A percentile compares a stretch with the other conserved stretches of the same genome.
These are phyloP conservation scores for Monosporascus ibericus DNA, from an alignment of 2,329 filamentous ascomycete genomes.

Conservation along the genomic window DNA sequence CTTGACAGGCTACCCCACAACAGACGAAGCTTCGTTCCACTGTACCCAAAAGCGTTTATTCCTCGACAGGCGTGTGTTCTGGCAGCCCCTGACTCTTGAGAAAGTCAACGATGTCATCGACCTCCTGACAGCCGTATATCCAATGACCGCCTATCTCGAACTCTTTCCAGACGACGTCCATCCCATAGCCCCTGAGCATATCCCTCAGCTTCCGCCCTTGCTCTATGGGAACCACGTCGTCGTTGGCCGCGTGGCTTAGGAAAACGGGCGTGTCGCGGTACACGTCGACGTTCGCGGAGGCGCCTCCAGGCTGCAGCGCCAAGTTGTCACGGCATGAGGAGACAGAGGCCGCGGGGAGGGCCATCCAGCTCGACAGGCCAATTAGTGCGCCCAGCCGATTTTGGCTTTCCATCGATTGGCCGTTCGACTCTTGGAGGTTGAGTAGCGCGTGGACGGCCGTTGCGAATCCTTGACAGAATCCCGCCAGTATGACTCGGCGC, in stretches of 20 bases:
- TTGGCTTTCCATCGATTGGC: neutral
- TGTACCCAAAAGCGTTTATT: too few species aligned
- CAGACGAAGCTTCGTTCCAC: too few species aligned
- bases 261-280: constrained; percentile 37
- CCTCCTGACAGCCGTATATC: constrained; percentile 34
- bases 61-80: neutral
- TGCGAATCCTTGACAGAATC: constrained; percentile 40
- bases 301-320: constrained; percentile 7
- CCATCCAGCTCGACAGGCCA: constrained; percentile 16
- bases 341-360: constrained; percentile 7
- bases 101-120: constrained; percentile 34
- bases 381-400: constrained; percentile 12
- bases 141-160: constrained; percentile 37
- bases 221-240: constrained; percentile 31
- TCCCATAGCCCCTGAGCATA: constrained; percentile 29
- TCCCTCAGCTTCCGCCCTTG: constrained; percentile 30
- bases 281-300: constrained; percentile 17
- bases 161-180: constrained; percentile 33
- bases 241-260: constrained; percentile 38
- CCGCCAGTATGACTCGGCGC: constrained; percentile 35
- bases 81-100: constrained; percentile 14
- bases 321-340: constrained; percentile 22
- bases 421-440: constrained; percentile 8
- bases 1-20: too few species aligned
- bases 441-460: constrained; percentile 23